Base-by-base conservation (phyloP, 495 filamentous ascomycete genomes). In the Aspergillus steynii region DNA sequence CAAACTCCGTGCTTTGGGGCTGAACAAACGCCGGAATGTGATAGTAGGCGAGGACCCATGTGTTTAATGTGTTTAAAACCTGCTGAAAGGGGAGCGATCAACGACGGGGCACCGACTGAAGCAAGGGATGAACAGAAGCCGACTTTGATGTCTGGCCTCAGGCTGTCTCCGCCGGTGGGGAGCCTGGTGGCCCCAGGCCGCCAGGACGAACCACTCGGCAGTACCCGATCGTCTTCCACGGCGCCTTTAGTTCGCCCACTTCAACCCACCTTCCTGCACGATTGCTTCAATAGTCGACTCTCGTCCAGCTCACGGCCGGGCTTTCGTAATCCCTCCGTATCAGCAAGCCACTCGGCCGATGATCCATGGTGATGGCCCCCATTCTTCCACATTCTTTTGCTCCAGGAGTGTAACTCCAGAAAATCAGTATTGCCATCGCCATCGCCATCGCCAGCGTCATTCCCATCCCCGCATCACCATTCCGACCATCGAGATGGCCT, bases 191-290 rank as follows among this genome's bases (percentile, higher is more conserved):
- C 28, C 8, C 28, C 51, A 9, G n/a, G 51, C 27, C 1, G 8
- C 27, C 6, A 6, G 8, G 53, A 59, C 26, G 61, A 64, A 64
- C 62, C 62, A 58, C 55, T 65, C 63, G 63, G 63, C 32, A 56
- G 31, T 56, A 53, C 55, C 59, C 63, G 63, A 65, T 61, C 55
- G 46, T 28, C 52, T 48, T 47, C 51, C 46, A 32, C 20, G 20
- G 20, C 20, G 20, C 20, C 20, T 20, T 20, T 55, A 28, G 4
- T 9, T 0, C 20, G 10, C 15, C 29, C 9, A 5, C 29, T n/a
- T n/a, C 34, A 47, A 29, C 15, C 34, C 34, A 56, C 54, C 29
- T 47, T 28, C 31, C 54, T 47, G 34, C 54, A 56, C 31, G 32
- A 56, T 56, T 27, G 4, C 34, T 26, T 42, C 25, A 48, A 46